Conservation (phyloP, 306 rosid genomes). For the Prunus mongolica region DNA sequence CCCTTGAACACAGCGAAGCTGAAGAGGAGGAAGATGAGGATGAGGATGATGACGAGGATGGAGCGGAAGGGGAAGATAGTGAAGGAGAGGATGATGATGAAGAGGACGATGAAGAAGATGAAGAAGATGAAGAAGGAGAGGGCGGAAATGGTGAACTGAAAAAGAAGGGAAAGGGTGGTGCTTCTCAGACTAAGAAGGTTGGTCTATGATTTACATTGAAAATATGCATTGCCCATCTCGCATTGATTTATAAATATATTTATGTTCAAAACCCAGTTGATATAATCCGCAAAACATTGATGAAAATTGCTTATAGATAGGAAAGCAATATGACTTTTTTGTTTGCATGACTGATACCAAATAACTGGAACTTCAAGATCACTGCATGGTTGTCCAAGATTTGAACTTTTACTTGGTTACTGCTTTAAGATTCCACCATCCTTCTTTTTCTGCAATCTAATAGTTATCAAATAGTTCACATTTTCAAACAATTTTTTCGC, state of each 20-base stretch:
- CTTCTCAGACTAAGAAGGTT: slow-evolving; percentile 84
- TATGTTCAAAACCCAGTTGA: background rate
- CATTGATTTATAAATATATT: background rate
- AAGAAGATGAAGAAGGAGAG: slow-evolving; percentile 26
- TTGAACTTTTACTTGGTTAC: background rate
- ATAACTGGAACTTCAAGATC: background rate
- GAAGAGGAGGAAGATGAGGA: slow-evolving; percentile 29
- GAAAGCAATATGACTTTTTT: background rate
- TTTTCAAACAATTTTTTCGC: background rate
- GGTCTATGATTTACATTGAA: background rate
- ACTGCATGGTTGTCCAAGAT: background rate
- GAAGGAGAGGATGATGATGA: slow-evolving; percentile 9
- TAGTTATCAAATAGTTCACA: background rate
- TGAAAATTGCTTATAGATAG: background rate
- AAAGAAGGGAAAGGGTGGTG: slow-evolving; percentile 36
- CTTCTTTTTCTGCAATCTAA: background rate
- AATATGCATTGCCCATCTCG: slow-evolving; percentile 12
- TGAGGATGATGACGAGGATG: slow-evolving; percentile 13
- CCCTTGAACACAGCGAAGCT: slow-evolving; percentile 21
- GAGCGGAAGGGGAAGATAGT: background rate
- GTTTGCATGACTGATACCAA: background rate
- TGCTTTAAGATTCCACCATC: background rate
- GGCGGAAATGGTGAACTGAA: slow-evolving; percentile 25
- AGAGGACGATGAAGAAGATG: slow-evolving; percentile 19
- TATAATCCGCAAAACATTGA: background rate